These are phyloP conservation scores for Alternaria rosae DNA, from an alignment of 2,329 filamentous ascomycete species.

Conservation along the genomic window DNA sequence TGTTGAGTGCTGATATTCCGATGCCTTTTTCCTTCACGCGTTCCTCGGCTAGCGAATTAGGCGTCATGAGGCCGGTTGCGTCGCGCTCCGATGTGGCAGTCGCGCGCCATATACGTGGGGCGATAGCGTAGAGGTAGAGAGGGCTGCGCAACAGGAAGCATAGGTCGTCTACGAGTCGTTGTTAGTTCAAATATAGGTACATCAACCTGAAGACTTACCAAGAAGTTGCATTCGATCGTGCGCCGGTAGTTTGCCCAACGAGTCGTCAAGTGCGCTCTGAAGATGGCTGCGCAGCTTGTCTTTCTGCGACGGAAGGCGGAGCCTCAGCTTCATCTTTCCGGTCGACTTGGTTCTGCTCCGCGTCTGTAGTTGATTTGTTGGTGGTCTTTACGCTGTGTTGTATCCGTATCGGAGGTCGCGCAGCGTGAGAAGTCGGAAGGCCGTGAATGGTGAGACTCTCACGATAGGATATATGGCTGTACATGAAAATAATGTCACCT, in stretches of 20 bases:
- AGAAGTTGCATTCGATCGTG: constrained; percentile 13
- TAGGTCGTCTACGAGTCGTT: constrained; percentile 6
- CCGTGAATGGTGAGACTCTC: too few relatives aligned
- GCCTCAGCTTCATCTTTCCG: not conserved
- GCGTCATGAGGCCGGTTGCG: not conserved
- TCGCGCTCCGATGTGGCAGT: not conserved
- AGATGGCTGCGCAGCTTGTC: constrained; percentile 5
- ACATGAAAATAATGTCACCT: not conserved
- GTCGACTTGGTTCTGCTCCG: too few relatives aligned
- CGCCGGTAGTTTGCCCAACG: constrained; percentile 6
- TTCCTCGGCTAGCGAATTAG: not conserved
- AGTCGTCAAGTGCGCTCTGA: constrained; percentile 5
- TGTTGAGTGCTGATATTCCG: not conserved
- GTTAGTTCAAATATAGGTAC: not conserved
- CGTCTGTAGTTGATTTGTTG: not conserved
- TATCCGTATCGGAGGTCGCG: not conserved
- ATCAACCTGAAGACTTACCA: not conserved
- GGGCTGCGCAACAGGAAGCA: constrained; percentile 15
- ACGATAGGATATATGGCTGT: not conserved
- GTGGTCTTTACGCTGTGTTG: not conserved
- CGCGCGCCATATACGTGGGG: constrained; percentile 1
- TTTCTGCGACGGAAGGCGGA: not conserved
- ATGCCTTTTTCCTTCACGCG: not conserved
- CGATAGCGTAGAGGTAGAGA: constrained; percentile 15
- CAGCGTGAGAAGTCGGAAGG: not conserved